phyloP scores from a whole-genome alignment of 805 yeast genomes.

The Zygosaccharomyces siamensis region DNA sequence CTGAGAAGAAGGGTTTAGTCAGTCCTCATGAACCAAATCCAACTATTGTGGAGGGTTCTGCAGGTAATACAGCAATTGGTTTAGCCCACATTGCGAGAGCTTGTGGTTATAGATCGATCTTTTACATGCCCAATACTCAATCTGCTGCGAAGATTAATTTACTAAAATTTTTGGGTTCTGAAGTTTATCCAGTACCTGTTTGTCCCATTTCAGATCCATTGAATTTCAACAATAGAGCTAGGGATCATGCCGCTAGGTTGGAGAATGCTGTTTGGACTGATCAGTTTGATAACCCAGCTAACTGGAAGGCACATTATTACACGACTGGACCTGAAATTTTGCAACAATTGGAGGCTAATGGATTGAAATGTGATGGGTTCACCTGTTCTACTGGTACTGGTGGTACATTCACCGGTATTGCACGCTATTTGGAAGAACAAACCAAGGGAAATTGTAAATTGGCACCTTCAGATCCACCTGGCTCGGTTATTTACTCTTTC shows the following conservation, averaged over 20 bases:
- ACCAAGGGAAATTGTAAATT: constrained; percentile 58
- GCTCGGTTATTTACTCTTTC: constrained; percentile 77
- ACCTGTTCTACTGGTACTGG: constrained; percentile 93
- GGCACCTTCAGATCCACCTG: constrained; percentile 89
- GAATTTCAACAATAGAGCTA: constrained; percentile 84
- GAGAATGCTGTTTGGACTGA: constrained; percentile 89
- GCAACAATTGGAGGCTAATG: constrained; percentile 66
- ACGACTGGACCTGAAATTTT: constrained; percentile 93
- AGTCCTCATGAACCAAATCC: constrained; percentile 54
- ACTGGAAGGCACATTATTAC: constrained; percentile 81
- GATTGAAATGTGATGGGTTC: constrained; percentile 63
- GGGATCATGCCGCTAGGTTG: constrained; percentile 70
- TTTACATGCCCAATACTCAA: constrained; percentile 90
- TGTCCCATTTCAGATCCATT: constrained; percentile 76
- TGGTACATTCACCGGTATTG: constrained; percentile 84
- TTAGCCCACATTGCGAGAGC: constrained; percentile 77
- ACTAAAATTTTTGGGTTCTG: constrained; percentile 72
- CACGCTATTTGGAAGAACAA: constrained; percentile 69
- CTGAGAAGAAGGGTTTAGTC: constrained; percentile 62
- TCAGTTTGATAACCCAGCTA: constrained; percentile 85
- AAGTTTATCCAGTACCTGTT: constrained; percentile 84
- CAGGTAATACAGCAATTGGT: constrained; percentile 95
- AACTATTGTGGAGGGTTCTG: constrained; percentile 88
- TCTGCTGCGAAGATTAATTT: constrained; percentile 75
- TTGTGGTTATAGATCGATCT: constrained; percentile 77